Evolutionary conservation across 2,329 filamentous ascomycete species (phyloP).

Genomic region (Fusarium piperis): DNA sequence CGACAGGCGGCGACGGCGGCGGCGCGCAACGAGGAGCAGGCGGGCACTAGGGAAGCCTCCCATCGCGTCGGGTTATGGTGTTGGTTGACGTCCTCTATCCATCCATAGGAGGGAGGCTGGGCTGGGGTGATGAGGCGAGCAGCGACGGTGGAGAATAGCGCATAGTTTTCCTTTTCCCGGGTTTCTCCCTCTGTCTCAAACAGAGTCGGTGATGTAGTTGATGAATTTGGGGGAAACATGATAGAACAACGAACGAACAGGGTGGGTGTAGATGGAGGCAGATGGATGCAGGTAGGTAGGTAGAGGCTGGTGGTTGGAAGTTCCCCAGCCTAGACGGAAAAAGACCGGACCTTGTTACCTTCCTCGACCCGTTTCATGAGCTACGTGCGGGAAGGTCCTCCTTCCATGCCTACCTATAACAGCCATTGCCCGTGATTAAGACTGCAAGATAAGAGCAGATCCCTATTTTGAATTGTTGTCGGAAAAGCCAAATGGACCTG

Average conservation of each 20-base stretch:
- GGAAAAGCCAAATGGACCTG: not conserved
- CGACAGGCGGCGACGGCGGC: conserved; percentile 19
- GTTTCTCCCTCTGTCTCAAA: not conserved
- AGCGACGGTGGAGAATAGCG: not conserved
- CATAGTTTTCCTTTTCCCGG: conserved; percentile 1
- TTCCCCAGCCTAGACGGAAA: not conserved
- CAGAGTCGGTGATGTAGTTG: not conserved
- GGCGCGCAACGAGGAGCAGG: conserved; percentile 20
- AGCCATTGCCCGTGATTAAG: not conserved
- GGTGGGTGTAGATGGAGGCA: not conserved
- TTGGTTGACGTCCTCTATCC: not conserved
- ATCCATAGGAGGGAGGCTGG: not conserved
- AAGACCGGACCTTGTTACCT: not conserved
- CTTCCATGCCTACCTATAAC: conserved; percentile 2
- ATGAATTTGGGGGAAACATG: not conserved
- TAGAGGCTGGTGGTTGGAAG: not conserved
- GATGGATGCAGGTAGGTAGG: no score
- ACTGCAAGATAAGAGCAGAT: conserved; percentile 2
- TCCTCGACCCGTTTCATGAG: not conserved
- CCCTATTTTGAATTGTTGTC: not conserved
- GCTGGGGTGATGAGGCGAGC: not conserved
- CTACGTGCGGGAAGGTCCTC: not conserved
- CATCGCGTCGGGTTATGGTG: conserved; percentile 34
- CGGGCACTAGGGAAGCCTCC: conserved; percentile 42
- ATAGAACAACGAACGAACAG: not conserved